phyloP scores from a whole-genome alignment of 306 rosid genomes.

The Dicorynia guianensis region DNA sequence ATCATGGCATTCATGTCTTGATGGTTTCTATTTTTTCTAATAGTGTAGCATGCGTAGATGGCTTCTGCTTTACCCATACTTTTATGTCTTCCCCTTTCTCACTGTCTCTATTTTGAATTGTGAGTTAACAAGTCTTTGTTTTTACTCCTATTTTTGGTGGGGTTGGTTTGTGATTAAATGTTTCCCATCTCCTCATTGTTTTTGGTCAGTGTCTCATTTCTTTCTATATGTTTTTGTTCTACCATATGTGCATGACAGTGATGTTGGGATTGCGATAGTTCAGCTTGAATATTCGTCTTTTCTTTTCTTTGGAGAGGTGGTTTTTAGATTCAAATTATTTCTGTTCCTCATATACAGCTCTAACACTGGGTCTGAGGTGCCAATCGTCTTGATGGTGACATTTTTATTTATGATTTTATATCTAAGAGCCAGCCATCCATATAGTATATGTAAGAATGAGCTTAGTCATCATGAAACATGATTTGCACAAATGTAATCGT shows the following conservation, averaged over 20 bases:
- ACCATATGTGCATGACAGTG: background rate
- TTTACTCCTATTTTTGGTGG: background rate
- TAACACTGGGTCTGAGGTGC: background rate
- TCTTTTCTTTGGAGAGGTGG: background rate
- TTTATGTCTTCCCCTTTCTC: background rate
- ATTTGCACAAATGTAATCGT: too few relatives aligned
- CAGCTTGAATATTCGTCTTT: background rate
- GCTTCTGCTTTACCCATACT: constrained; percentile 6
- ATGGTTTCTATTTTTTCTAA: constrained; percentile 10
- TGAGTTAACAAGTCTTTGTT: background rate
- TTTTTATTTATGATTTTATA: background rate
- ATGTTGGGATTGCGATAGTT: background rate
- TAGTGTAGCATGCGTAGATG: constrained; percentile 8
- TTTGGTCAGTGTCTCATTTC: background rate
- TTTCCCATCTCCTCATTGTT: background rate
- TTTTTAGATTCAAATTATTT: background rate
- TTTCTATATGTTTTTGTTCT: background rate
- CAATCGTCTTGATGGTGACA: background rate
- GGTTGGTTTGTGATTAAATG: background rate
- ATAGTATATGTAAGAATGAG: background rate
- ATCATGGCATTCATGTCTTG: background rate
- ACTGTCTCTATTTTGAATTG: background rate
- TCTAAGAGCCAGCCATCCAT: background rate
- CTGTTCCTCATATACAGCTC: background rate
- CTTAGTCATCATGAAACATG: background rate